Evolutionary conservation across 1,284 basidiomycete genomes (phyloP), one percentile per base, ranked within the genome.

Genomic region (Cutaneotrichosporon sp.): DNA sequence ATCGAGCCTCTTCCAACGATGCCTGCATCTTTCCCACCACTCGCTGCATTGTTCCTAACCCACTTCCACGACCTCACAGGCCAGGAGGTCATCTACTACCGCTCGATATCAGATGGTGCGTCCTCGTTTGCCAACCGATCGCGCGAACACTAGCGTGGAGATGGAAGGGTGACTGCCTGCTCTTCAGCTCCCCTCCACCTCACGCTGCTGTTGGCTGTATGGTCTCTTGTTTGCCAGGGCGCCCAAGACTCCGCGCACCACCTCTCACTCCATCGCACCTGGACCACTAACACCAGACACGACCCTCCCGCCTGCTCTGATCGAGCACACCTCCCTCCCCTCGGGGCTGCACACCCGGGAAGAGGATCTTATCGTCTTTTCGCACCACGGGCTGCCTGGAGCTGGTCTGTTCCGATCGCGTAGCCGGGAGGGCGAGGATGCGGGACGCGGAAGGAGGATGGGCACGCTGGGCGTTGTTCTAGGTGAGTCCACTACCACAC

Each of bases 61-160:
- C 64, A 73, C 46, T 73, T 73, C 42, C 64, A 73, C 57, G 71
- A 73, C 50, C 65, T 67, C 52, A 70, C 66, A 42, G 71, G 71
- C 4, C 71, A 73, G 45, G 62, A 63, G 5, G 61, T 65, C 3
- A 38, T 61, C 0, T 71, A 63, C 58, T 73, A 68, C 54, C 49
- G 38, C 10, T 66, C 67, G 3, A 17, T 59, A n/a, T 49, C 49
- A 6, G 54, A 61, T 2, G 61, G 67, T 69, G 42, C 51, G 64
- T 50, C 7, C 16, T 4, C n/a, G n/a, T n/a, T n/a, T n/a, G n/a
- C n/a, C n/a, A n/a, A n/a, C n/a, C n/a, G n/a, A n/a, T n/a, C n/a
- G n/a, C n/a, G n/a, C n/a, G n/a, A n/a, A n/a, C n/a, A n/a, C n/a
- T n/a, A n/a, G n/a, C n/a, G n/a, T n/a, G n/a, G n/a, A n/a, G n/a